Conservation (phyloP, 345 rosid species). For the Citrus mangshanensis region DNA sequence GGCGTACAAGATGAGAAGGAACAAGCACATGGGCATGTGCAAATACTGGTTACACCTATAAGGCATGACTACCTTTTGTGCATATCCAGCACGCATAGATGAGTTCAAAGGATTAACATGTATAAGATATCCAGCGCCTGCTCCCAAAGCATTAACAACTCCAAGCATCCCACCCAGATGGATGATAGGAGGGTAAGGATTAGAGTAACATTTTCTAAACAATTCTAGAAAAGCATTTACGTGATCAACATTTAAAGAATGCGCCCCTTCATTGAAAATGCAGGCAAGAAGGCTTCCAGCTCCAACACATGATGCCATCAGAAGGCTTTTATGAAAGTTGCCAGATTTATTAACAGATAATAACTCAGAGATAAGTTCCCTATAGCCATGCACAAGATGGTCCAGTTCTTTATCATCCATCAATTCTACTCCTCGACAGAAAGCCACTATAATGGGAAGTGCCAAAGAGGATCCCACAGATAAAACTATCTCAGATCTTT, state of each 20-base stretch:
- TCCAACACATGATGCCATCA: constrained; percentile 80
- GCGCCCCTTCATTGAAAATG: constrained; percentile 67
- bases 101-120: constrained; percentile 39
- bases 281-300: constrained; percentile 75
- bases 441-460: constrained; percentile 66
- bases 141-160: constrained; percentile 78
- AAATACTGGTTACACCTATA: background rate
- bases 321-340: constrained; percentile 58
- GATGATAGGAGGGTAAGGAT: constrained; percentile 50
- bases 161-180: constrained; percentile 92
- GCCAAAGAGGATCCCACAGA: constrained; percentile 81
- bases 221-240: constrained; percentile 55
- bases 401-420: constrained; percentile 57
- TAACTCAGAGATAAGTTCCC: constrained; percentile 65
- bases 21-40: background rate
- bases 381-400: constrained; percentile 50
- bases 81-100: constrained; percentile 27
- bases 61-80: constrained; percentile 45
- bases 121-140: constrained; percentile 70
- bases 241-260: constrained; percentile 52
- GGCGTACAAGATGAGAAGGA: background rate
- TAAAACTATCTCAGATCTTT: constrained; percentile 42
- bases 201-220: constrained; percentile 71
- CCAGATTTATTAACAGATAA: constrained; percentile 55
- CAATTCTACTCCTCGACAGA: constrained; percentile 79